These are phyloP conservation scores for Penicillium tannophilum DNA, from an alignment of 495 filamentous ascomycete genomes.

Conservation along the genomic window DNA sequence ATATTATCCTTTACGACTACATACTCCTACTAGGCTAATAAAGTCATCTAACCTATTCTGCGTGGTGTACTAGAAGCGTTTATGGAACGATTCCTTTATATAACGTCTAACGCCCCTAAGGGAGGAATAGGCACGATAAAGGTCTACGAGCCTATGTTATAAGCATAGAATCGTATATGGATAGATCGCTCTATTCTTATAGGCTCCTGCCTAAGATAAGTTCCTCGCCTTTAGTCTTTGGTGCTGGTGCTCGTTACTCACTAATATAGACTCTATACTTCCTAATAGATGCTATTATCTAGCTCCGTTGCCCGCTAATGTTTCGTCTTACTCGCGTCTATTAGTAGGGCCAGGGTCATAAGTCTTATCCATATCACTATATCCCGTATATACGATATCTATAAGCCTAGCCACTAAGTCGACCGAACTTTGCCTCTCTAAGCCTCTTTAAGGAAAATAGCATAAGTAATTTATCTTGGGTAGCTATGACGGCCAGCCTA, in stretches of 20 bases:
- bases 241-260: background rate
- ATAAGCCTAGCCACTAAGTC: background rate
- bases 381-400: background rate
- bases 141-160: background rate
- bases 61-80: slow-evolving; percentile 3
- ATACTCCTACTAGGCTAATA: background rate
- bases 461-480: background rate
- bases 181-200: background rate
- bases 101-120: background rate
- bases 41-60: slow-evolving; percentile 1
- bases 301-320: background rate
- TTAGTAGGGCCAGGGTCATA: background rate
- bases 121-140: background rate
- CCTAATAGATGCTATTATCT: background rate
- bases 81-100: background rate
- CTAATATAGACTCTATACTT: background rate
- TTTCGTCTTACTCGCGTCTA: background rate
- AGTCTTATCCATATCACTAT: background rate
- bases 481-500: slow-evolving; percentile 1
- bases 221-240: background rate
- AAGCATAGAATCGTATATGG: background rate
- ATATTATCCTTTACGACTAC: slow-evolving; percentile 3
- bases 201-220: slow-evolving; percentile 3
- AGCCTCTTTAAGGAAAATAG: background rate
- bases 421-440: background rate